A percentile compares a stretch with the other conserved stretches of the same genome.
Conservation (phyloP, 176 grass and related monocot species). For the Pontederia paniculata region DNA sequence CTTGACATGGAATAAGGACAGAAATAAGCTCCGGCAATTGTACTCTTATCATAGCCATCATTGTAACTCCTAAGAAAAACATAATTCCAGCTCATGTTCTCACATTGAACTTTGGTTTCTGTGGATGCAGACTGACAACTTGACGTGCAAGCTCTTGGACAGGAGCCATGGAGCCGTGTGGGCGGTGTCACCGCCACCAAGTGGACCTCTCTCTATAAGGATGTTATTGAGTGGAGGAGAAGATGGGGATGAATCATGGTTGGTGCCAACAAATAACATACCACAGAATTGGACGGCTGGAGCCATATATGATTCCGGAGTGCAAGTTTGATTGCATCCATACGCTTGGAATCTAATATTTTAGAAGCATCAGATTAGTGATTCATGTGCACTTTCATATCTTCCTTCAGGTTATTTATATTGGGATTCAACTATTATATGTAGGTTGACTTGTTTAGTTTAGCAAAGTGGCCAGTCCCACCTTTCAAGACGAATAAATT, state of each 20-base stretch:
- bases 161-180: constrained; percentile 56
- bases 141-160: constrained; percentile 50
- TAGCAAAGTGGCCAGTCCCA: too few relatives aligned
- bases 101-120: not conserved
- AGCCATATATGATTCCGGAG: constrained; percentile 48
- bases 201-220: constrained; percentile 43
- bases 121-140: constrained; percentile 43
- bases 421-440: not conserved
- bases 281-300: constrained; percentile 57
- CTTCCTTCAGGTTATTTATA: not conserved
- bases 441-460: too few relatives aligned
- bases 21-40: too few relatives aligned
- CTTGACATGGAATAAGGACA: too few relatives aligned
- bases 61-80: too few relatives aligned
- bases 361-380: not conserved
- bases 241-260: constrained; percentile 24
- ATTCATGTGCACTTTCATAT: not conserved
- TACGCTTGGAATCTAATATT: not conserved
- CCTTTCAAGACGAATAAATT: too few relatives aligned
- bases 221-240: constrained; percentile 42
- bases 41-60: too few relatives aligned
- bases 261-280: constrained; percentile 41
- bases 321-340: constrained; percentile 34
- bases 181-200: constrained; percentile 39
- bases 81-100: not conserved